Percentiles rank a stretch among this genome's conserved stretches.
phyloP scores from a whole-genome alignment of 345 rosid genomes.

The Boechera retrofracta region DNA sequence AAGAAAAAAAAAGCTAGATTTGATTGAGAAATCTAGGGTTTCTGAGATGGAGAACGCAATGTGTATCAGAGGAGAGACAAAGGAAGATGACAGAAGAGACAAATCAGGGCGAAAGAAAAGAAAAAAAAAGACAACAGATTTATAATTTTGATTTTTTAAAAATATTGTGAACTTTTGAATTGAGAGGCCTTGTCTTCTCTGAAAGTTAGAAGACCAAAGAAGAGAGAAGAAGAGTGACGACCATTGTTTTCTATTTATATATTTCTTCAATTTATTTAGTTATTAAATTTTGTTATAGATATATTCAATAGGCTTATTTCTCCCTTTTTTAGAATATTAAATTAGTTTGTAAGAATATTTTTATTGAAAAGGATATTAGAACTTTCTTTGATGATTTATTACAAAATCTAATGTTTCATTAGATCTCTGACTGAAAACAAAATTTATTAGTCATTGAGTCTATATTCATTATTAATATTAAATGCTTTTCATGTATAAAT shows the following conservation, averaged over 20 bases:
- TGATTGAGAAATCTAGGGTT: slow-evolving; percentile 61
- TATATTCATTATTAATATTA: slow-evolving; percentile 24
- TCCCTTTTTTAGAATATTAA: slow-evolving; percentile 8
- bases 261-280: neutral
- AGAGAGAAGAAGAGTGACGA: slow-evolving; percentile 32
- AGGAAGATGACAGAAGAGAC: slow-evolving; percentile 41
- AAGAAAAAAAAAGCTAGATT: slow-evolving; percentile 51
- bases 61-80: slow-evolving; percentile 37
- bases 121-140: slow-evolving; percentile 36
- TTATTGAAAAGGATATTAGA: slow-evolving; percentile 21
- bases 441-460: slow-evolving; percentile 20
- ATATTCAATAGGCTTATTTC: neutral
- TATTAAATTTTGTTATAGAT: neutral
- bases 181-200: slow-evolving; percentile 33
- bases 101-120: slow-evolving; percentile 35
- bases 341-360: slow-evolving; percentile 10
- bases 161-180: slow-evolving; percentile 32
- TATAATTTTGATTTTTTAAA: neutral
- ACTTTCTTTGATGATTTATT: slow-evolving; percentile 34
- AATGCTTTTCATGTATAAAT: slow-evolving; percentile 14
- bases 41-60: slow-evolving; percentile 46
- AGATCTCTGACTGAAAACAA: slow-evolving; percentile 31
- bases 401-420: slow-evolving; percentile 23
- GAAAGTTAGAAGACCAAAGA: slow-evolving; percentile 39
- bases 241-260: slow-evolving; percentile 38